These are phyloP conservation scores for Pseudogymnoascus sp. DNA, from an alignment of 2,329 filamentous ascomycete species.

Conservation along the genomic window DNA sequence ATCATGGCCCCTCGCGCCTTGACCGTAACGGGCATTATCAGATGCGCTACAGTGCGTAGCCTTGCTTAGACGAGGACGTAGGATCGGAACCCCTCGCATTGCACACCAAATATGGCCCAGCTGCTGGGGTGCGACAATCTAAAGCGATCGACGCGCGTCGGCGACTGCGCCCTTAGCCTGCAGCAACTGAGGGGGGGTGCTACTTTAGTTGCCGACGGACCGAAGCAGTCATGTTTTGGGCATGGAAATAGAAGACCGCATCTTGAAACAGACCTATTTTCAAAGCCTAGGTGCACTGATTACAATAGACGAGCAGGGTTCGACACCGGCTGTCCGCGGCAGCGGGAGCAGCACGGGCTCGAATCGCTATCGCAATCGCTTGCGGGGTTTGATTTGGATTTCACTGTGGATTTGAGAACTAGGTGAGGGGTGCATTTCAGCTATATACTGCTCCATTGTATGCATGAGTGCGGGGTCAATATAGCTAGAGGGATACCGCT, in stretches of 20 bases:
- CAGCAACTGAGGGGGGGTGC: not conserved
- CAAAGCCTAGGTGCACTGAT: not conserved
- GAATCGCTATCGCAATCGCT: not conserved
- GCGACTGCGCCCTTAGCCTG: not conserved
- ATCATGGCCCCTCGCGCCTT: not conserved
- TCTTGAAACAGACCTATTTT: not conserved
- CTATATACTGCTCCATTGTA: not conserved
- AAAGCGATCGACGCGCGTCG: not conserved
- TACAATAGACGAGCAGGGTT: not conserved
- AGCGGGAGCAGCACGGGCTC: not conserved
- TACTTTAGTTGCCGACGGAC: constrained; percentile 8
- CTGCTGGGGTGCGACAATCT: not conserved
- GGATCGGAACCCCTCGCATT: not conserved
- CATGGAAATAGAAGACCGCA: not conserved
- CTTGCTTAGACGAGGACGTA: not conserved
- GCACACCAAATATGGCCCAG: not conserved
- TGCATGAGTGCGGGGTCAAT: not conserved
- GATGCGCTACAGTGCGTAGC: not conserved
- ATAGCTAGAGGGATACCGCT: not conserved
- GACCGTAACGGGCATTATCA: constrained; percentile 1
- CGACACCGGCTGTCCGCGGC: not conserved
- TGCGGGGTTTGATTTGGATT: not conserved
- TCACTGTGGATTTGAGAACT: not conserved
- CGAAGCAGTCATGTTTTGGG: not conserved
- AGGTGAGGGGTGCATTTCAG: not conserved